Percentiles rank a stretch among this genome's conserved stretches.
Evolutionary conservation across 106 monocot genomes (phyloP).

Genomic region (Iris macrosiphon): DNA sequence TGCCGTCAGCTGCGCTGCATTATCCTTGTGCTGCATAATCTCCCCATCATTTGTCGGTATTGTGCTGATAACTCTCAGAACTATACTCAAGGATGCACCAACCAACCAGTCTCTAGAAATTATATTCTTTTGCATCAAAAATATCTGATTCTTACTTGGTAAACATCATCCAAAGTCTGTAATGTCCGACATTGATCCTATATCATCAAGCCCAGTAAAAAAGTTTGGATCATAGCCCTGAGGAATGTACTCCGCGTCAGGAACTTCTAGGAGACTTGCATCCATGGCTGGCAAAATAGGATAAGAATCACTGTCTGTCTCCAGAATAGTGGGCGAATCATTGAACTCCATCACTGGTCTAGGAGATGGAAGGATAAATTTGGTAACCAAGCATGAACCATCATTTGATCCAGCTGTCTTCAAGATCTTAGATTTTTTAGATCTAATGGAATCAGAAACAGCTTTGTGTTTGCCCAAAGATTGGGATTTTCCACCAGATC

Average conservation of each 20-base stretch:
- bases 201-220: constrained; percentile 33
- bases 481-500: constrained; percentile 33
- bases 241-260: constrained; percentile 3
- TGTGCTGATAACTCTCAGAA: no score
- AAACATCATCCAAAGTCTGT: constrained; percentile 57
- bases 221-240: constrained; percentile 52
- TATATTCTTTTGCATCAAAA: no score
- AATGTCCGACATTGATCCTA: constrained; percentile 32
- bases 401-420: constrained; percentile 27
- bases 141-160: no score
- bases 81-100: no score
- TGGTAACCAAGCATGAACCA: constrained; percentile 5
- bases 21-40: no score
- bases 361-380: constrained; percentile 11
- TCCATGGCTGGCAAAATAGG: constrained; percentile 1
- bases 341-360: constrained; percentile 6
- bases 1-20: no score
- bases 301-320: constrained; percentile 5
- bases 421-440: constrained; percentile 52
- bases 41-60: no score
- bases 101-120: no score
- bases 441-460: constrained; percentile 25
- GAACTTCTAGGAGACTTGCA: constrained; percentile 2
- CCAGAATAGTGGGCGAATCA: constrained; percentile 2
- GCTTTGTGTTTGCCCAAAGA: constrained; percentile 50